Evolutionary conservation across 257 asterid genomes (phyloP).

Genomic region (Jacaranda mimosifolia): DNA sequence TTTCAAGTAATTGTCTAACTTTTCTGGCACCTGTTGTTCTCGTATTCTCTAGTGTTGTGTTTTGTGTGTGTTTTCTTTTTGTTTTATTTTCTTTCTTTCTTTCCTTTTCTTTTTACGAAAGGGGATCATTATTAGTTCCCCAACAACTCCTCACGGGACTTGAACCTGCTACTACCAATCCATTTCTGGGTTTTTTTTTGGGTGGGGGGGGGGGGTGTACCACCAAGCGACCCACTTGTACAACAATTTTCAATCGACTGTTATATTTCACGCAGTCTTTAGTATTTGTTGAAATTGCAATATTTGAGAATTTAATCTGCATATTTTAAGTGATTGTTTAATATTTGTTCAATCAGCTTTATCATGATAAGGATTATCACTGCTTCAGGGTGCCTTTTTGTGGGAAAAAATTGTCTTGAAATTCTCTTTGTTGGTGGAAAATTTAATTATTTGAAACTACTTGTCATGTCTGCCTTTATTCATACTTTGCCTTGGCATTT

Average conservation of each 20-base stretch:
- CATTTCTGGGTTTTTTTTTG: no score
- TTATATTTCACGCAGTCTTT: neutral
- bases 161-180: no score
- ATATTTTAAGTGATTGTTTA: neutral
- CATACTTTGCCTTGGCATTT: neutral
- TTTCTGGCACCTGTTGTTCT: slow-evolving; percentile 9
- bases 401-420: neutral
- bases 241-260: neutral
- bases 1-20: slow-evolving; percentile 64
- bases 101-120: no score
- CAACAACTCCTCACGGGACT: no score
- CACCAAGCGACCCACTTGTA: no score
- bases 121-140: no score
- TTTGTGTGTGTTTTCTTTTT: no score
- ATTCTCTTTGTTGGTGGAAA: neutral
- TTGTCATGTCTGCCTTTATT: slow-evolving; percentile 10
- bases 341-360: neutral
- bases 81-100: no score
- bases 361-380: neutral
- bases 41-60: no score
- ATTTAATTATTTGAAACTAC: neutral
- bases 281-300: neutral
- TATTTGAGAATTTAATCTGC: neutral
- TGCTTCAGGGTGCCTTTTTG: neutral
- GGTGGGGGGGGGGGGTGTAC: no score